Evolutionary conservation across 371 early-diverging fungal species (phyloP).

Genomic region (Zancudomyces culisetae): DNA sequence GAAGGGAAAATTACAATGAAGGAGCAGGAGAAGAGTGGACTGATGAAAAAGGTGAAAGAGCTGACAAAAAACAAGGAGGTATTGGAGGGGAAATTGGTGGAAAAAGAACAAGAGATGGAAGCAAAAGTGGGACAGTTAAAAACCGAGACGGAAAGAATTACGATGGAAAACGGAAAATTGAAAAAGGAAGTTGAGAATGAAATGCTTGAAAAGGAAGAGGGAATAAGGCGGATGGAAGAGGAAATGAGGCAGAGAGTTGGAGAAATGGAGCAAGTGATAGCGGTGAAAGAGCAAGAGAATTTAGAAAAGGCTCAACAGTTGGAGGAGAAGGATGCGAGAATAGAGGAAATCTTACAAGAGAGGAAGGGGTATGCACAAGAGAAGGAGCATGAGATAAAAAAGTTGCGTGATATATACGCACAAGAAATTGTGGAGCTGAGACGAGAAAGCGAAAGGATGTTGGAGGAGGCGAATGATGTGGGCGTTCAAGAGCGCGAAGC

Average conservation of each 20-base stretch:
- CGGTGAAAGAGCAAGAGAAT: background rate
- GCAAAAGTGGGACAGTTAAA: background rate
- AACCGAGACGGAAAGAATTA: background rate
- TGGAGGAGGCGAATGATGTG: no score
- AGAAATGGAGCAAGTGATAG: background rate
- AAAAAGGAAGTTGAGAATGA: background rate
- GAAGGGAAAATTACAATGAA: background rate
- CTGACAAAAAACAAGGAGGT: background rate
- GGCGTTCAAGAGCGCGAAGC: no score
- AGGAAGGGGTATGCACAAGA: no score
- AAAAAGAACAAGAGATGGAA: background rate
- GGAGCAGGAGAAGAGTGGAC: background rate
- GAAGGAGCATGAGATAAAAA: no score
- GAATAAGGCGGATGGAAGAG: background rate
- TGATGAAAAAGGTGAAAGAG: background rate
- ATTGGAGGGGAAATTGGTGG: background rate
- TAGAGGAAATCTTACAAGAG: no score
- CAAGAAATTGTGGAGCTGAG: no score
- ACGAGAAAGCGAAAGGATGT: no score
- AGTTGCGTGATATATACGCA: no score
- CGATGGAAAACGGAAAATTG: background rate
- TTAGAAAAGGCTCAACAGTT: no score
- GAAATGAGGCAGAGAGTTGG: background rate
- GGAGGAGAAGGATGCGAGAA: no score
- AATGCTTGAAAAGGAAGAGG: background rate